Evolutionary conservation across 495 filamentous ascomycete species (phyloP).

Genomic region (Lichenothelia convexa): DNA sequence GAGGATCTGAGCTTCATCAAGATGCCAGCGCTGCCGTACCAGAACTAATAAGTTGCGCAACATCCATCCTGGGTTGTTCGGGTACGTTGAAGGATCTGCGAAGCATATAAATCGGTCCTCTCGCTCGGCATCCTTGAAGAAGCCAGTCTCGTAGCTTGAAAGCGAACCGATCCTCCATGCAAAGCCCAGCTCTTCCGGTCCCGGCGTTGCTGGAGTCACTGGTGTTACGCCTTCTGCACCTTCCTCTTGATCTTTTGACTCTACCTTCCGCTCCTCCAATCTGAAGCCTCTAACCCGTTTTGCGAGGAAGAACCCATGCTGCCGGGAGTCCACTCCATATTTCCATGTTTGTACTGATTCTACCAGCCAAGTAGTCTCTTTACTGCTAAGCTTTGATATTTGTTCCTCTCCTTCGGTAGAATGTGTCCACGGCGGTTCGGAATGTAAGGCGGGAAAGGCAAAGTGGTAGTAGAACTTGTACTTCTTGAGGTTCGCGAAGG

Average conservation of each 20-base stretch:
- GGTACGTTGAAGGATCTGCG: slow-evolving; percentile 80
- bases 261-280: too few relatives aligned
- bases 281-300: slow-evolving; percentile 38
- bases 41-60: slow-evolving; percentile 76
- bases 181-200: slow-evolving; percentile 31
- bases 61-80: slow-evolving; percentile 76
- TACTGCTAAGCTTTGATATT: slow-evolving; percentile 33
- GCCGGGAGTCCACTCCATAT: slow-evolving; percentile 54
- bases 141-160: slow-evolving; percentile 63
- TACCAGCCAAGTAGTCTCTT: slow-evolving; percentile 56
- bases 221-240: slow-evolving; percentile 15
- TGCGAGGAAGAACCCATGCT: slow-evolving; percentile 87
- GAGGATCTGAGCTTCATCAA: slow-evolving; percentile 64
- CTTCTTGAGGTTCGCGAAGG: slow-evolving; percentile 92
- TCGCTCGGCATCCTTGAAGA: slow-evolving; percentile 51
- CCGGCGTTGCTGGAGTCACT: slow-evolving; percentile 22
- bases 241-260: slow-evolving; percentile 7
- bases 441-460: slow-evolving; percentile 81
- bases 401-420: slow-evolving; percentile 4
- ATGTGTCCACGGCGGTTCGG: slow-evolving; percentile 59
- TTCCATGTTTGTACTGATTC: slow-evolving; percentile 75
- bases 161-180: slow-evolving; percentile 61
- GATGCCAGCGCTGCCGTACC: slow-evolving; percentile 61
- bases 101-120: slow-evolving; percentile 70
- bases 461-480: slow-evolving; percentile 93